These are phyloP conservation scores for Lentithecium fluviatile DNA, from an alignment of 495 filamentous ascomycete species.

Conservation along the genomic window DNA sequence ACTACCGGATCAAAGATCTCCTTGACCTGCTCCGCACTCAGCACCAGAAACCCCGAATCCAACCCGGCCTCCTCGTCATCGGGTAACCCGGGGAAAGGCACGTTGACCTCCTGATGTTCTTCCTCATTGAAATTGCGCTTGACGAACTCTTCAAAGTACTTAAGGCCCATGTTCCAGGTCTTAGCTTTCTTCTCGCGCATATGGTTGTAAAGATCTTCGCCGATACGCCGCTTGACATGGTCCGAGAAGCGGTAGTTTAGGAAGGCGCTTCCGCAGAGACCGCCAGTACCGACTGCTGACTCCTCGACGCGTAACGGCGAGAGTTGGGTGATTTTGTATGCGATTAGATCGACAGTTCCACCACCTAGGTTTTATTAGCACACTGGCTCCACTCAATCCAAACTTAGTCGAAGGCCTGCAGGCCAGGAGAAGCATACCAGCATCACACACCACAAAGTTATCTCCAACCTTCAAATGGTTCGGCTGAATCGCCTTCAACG, in stretches of 20 bases:
- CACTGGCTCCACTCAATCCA: too few species aligned
- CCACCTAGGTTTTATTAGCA: conserved; percentile 37
- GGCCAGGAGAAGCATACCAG: conserved; percentile 30
- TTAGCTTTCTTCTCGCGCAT: conserved; percentile 50
- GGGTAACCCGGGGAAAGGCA: conserved; percentile 70
- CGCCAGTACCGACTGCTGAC: conserved; percentile 50
- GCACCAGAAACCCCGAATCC: conserved; percentile 46
- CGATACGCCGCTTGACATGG: conserved; percentile 45
- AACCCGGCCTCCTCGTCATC: conserved; percentile 55
- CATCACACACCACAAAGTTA: conserved; percentile 47
- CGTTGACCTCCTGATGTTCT: conserved; percentile 65
- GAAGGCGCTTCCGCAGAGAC: conserved; percentile 51
- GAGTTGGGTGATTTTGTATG: conserved; percentile 46
- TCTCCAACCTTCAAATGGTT: conserved; percentile 42
- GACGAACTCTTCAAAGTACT: conserved; percentile 66
- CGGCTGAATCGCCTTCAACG: conserved; percentile 48
- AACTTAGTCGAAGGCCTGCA: too few species aligned
- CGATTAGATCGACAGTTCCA: conserved; percentile 46
- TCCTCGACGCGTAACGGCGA: conserved; percentile 37
- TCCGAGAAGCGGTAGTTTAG: conserved; percentile 50
- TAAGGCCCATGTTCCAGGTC: conserved; percentile 73
- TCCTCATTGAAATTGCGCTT: conserved; percentile 69
- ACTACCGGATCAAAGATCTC: conserved; percentile 53
- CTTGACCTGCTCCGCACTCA: conserved; percentile 47
- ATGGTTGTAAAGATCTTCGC: conserved; percentile 41